Base-by-base conservation (phyloP, 352 stramenopile genomes). In the Pythium brassicae region DNA sequence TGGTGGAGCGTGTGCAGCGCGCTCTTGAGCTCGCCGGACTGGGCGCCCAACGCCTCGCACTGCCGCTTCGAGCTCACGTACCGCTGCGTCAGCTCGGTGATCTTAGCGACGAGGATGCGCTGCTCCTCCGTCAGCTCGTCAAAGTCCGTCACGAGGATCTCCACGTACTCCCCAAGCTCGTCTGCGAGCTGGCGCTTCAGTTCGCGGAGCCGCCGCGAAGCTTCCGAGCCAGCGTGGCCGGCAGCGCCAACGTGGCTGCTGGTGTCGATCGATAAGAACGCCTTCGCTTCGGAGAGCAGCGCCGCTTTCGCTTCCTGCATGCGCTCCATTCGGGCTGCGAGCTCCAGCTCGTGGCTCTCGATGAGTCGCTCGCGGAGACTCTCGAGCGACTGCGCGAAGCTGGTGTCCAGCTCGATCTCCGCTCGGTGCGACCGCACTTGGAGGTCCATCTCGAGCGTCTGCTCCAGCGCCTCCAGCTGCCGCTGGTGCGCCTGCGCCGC, bases 1-100 rank as follows among this genome's bases (percentile, higher is more conserved):
- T 71, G 27, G 12, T 83, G 60, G 7, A 86, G 44, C 2, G 50
- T 74, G 37, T 71, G 54, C 27, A 83, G 20, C 2, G 61, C 62
- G 19, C 34, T 61, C 45, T 69, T 60, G 1, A 83, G 63, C 15
- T 83, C 74, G 7, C 42, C 22, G 0, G 65, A 60, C 45, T 81
- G 62, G 9, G 44, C 63, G 55, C 86, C 72, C 22, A 85, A 57
- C 14, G 67, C 63, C 0, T 50, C 65, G 23, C 76, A 86, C 32
- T 77, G 72, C 9, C 74, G 55, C 60, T 89, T 89, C 22, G 69
- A 84, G 10, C 62, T 66, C 39, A 89, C 63, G 49, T 86, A 89
- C 19, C 86, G 57, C 10, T 78, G 70, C 22, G 76, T 89, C 6
- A 61, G 60, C 56, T 89, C 77, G 0, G 74, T 71, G 43, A 89